Evolutionary conservation across 179 eudicot genomes (phyloP).

Genomic region (Beta corolliflora): DNA sequence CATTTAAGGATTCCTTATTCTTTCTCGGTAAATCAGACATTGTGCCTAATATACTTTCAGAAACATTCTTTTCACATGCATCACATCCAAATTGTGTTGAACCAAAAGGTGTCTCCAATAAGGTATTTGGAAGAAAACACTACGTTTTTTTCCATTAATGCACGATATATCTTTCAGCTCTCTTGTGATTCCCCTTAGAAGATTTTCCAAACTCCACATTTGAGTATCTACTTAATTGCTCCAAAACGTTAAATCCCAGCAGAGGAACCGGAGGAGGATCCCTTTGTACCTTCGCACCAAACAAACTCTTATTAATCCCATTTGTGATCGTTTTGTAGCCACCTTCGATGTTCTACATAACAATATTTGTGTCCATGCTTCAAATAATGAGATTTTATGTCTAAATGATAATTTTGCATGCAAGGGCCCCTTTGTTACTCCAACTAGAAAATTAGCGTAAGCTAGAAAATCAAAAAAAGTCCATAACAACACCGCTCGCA

Average conservation of each 20-base stretch:
- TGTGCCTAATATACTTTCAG: not conserved
- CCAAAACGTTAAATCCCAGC: not conserved
- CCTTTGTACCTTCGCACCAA: not conserved
- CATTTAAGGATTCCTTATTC: too few relatives aligned
- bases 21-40: not conserved
- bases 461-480: not conserved
- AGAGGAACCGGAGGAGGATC: not conserved
- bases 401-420: not conserved
- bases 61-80: too few relatives aligned
- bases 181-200: not conserved
- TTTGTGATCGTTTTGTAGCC: not conserved
- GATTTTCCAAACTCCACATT: not conserved
- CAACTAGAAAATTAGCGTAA: conserved; percentile 1
- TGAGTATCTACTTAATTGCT: not conserved
- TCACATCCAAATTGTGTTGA: too few relatives aligned
- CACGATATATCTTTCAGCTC: not conserved
- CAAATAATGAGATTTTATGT: too few relatives aligned
- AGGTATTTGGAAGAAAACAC: not conserved
- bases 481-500: not conserved
- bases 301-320: not conserved
- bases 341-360: too few relatives aligned
- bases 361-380: too few relatives aligned
- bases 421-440: not conserved
- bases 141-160: not conserved
- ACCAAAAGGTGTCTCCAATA: not conserved